Percentiles rank a stretch among this genome's conserved stretches.
Evolutionary conservation across 129 eudicot genomes (phyloP).

Genomic region (Escallonia herrerae): DNA sequence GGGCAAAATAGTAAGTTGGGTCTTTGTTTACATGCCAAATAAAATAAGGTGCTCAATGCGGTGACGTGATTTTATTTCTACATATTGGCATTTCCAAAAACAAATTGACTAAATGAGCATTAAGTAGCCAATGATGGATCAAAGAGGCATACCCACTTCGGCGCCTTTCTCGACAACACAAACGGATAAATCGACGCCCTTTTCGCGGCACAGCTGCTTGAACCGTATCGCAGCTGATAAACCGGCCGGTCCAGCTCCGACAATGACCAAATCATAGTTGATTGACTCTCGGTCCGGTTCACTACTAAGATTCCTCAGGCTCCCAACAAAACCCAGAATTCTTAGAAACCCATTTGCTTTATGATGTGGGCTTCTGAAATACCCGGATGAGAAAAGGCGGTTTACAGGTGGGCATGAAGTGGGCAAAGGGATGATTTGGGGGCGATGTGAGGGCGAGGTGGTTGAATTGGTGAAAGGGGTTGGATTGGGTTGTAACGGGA

Average conservation of each 20-base stretch:
- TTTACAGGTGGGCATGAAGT: not conserved
- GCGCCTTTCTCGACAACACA: slow-evolving; percentile 97
- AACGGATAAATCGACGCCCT: slow-evolving; percentile 63
- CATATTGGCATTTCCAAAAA: no score
- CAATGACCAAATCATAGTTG: slow-evolving; percentile 79
- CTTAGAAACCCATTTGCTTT: slow-evolving; percentile 25
- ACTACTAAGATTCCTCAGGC: slow-evolving; percentile 39
- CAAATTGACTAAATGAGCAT: no score
- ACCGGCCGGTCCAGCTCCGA: slow-evolving; percentile 97
- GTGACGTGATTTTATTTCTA: no score
- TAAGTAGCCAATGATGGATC: not conserved
- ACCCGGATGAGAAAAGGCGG: slow-evolving; percentile 34
- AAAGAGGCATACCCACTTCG: slow-evolving; percentile 58
- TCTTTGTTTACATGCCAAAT: no score
- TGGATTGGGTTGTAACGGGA: no score
- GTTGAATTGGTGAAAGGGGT: no score
- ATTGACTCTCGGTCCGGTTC: slow-evolving; percentile 51
- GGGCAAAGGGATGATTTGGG: no score
- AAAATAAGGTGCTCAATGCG: no score
- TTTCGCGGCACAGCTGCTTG: slow-evolving; percentile 71
- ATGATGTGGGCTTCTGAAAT: not conserved
- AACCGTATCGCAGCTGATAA: slow-evolving; percentile 84
- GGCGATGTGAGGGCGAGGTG: no score
- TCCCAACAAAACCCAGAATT: slow-evolving; percentile 10
- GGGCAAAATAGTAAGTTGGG: no score